Evolutionary conservation across 495 filamentous ascomycete species (phyloP), one percentile per base, ranked within the genome.

Genomic region (Lasiosphaeriaceae sp.): DNA sequence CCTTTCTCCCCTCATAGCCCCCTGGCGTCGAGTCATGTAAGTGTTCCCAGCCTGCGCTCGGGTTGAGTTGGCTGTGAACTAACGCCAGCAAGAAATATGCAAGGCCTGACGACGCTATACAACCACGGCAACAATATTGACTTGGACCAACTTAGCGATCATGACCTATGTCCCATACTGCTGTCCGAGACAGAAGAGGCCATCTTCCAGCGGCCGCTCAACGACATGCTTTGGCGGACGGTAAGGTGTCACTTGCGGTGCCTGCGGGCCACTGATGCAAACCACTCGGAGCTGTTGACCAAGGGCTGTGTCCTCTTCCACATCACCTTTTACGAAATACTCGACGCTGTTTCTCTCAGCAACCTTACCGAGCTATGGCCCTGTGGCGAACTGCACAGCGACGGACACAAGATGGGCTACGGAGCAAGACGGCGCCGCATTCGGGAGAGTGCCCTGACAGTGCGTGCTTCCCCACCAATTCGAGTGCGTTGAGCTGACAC

Each of bases 281-380:
- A 46, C 39, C 52, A 54, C 21, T 19, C 52, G 16, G 52, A 54
- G 24, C 52, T 54, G 11, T 17, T 45, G 37, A 46, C 52, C 8
- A 54, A 54, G 14, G 52, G 52, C 6, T 45, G 52, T 23, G 11
- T 54, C n/a, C 22, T 54, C 16, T 54, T 54, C 16, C 52, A 54
- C 26, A 21, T 47, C 41, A 54, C 52, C 2, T 54, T 54, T 19
- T 54, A 54, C 39, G 52, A 54, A 20, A 54, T 54, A 1, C 17
- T 54, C 21, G 52, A 17, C 6, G 2, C 21, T 19, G 21, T 29
- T 8, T 54, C 41, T 16, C 22, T 17, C 16, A 9, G 12, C 4
- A 23, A 23, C 12, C 24, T 54, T 22, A 14, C 21, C 12, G 52
- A 54, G 41, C 52, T 54, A 14, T 54, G 52, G 52, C 41, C 52